phyloP scores from a whole-genome alignment of 1,139 yeast species.

The Pichia sp. region DNA sequence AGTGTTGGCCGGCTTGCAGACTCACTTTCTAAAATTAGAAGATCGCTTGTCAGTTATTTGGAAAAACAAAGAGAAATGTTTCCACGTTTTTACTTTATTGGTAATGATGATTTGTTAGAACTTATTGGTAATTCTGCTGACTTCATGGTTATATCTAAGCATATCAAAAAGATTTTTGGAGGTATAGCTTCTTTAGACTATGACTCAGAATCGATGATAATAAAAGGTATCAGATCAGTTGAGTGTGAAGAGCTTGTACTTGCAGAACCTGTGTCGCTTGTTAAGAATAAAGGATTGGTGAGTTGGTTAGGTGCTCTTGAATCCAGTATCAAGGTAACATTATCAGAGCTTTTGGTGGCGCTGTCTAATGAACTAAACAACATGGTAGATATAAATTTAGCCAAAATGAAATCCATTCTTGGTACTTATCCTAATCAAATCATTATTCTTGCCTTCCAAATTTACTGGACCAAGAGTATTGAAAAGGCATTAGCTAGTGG shows the following conservation, averaged over 20 bases:
- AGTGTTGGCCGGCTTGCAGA: constrained; percentile 54
- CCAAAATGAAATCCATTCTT: constrained; percentile 34
- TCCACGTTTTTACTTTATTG: constrained; percentile 85
- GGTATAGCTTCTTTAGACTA: constrained; percentile 53
- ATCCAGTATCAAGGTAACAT: constrained; percentile 45
- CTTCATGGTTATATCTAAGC: constrained; percentile 51
- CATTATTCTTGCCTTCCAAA: constrained; percentile 54
- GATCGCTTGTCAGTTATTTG: constrained; percentile 72
- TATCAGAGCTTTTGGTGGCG: constrained; percentile 33
- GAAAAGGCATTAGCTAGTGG: constrained; percentile 34
- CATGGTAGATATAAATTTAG: constrained; percentile 10
- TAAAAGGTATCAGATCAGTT: constrained; percentile 53
- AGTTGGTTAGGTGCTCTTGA: constrained; percentile 72
- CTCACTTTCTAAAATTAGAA: constrained; percentile 55
- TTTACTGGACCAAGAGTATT: constrained; percentile 49
- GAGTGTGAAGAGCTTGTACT: constrained; percentile 63
- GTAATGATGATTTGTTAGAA: constrained; percentile 87
- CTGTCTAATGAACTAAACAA: background rate
- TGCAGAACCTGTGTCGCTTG: constrained; percentile 43
- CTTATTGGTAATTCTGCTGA: constrained; percentile 69
- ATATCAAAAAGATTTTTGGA: constrained; percentile 69
- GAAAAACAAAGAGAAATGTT: constrained; percentile 77
- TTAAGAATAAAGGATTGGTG: constrained; percentile 34
- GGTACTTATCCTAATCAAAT: constrained; percentile 56
- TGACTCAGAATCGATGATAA: constrained; percentile 29